phyloP scores from a whole-genome alignment of 495 filamentous ascomycete genomes.

The Halenospora varia region DNA sequence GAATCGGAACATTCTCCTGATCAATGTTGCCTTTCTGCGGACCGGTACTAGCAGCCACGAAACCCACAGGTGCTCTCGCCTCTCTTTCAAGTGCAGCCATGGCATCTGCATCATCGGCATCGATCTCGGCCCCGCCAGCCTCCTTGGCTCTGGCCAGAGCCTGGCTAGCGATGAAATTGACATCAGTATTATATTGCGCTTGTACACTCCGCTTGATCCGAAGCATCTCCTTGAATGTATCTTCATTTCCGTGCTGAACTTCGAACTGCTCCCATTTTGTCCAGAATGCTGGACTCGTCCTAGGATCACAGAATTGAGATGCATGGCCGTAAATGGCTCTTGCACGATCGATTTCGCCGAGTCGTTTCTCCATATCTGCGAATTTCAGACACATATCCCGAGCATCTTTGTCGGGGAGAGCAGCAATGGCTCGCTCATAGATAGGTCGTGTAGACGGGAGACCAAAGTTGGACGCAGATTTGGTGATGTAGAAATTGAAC shows the following conservation, averaged over 20 bases:
- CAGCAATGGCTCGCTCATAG: conserved; percentile 91
- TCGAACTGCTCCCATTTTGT: conserved; percentile 96
- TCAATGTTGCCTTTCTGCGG: conserved; percentile 66
- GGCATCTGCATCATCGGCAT: conserved; percentile 60
- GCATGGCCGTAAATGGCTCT: conserved; percentile 94
- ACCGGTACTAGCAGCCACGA: conserved; percentile 81
- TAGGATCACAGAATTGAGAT: conserved; percentile 94
- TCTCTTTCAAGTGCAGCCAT: conserved; percentile 91
- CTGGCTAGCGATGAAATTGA: conserved; percentile 97
- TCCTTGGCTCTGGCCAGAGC: conserved; percentile 79
- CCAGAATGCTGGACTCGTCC: conserved; percentile 89
- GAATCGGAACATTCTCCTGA: conserved; percentile 36
- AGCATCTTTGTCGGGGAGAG: conserved; percentile 89
- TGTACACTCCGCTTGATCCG: conserved; percentile 96
- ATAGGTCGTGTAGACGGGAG: conserved; percentile 93
- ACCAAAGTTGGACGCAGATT: conserved; percentile 97
- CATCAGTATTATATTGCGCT: conserved; percentile 96
- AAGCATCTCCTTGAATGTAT: conserved; percentile 99
- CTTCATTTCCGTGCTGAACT: conserved; percentile 95
- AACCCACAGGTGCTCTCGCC: conserved; percentile 82
- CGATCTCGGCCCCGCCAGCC: conserved; percentile 38
- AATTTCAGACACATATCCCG: conserved; percentile 99
- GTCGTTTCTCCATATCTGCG: conserved; percentile 94
- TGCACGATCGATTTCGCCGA: conserved; percentile 95
- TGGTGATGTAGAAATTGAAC: conserved; percentile 99